These are phyloP conservation scores for Musa schizocarpa DNA, from an alignment of 176 grass and related monocot species.

Conservation along the genomic window DNA sequence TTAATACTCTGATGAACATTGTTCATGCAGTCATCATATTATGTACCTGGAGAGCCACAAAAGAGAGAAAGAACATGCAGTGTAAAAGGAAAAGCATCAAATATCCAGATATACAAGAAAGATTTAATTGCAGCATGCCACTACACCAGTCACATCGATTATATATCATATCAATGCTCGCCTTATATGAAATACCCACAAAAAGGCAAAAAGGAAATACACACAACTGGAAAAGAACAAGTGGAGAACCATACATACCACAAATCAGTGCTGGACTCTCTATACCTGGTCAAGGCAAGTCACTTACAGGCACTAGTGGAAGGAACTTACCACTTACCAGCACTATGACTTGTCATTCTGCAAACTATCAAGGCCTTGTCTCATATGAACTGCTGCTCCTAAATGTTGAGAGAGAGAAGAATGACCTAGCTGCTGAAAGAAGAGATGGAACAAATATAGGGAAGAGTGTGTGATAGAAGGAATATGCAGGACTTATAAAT, in stretches of 20 bases:
- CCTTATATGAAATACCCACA: neutral
- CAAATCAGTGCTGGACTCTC: neutral
- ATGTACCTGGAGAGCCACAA: neutral
- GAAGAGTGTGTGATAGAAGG: neutral
- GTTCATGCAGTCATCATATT: conserved; percentile 1
- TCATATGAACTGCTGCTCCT: conserved; percentile 86
- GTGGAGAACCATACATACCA: neutral
- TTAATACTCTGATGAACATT: neutral
- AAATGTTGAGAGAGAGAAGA: conserved; percentile 95
- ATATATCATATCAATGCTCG: neutral
- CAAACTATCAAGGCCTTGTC: conserved; percentile 58
- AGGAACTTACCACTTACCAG: neutral
- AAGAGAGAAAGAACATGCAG: neutral
- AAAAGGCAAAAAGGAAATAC: too few relatives aligned
- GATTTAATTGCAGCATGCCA: too few relatives aligned
- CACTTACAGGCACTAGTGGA: neutral
- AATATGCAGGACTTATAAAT: neutral
- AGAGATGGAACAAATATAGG: conserved; percentile 7
- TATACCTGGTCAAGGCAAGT: neutral
- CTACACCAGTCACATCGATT: too few relatives aligned
- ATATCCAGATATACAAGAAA: too few relatives aligned
- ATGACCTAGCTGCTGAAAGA: conserved; percentile 65
- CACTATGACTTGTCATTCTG: conserved; percentile 4
- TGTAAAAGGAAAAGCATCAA: too few relatives aligned
- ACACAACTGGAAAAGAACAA: neutral